Base-by-base conservation (phyloP, 192 early-diverging fungal species). In the Funneliformis geosporum region DNA sequence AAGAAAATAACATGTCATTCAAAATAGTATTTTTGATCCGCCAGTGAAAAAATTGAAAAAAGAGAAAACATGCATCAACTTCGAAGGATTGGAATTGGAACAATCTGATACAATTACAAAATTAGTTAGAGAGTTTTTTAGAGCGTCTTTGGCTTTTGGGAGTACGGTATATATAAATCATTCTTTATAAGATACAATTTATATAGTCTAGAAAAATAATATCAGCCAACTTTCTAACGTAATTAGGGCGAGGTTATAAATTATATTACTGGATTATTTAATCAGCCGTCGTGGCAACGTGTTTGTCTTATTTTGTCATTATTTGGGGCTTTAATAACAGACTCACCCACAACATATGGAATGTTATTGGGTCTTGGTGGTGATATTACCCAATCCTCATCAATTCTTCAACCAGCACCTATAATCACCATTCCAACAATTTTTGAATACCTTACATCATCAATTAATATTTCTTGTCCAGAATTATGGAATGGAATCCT, bases 401-500 rank as follows among this genome's bases (percentile, higher is more conserved):
- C 73, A 0, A n/a, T 64, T n/a, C 42, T 78, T 10, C 76, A 67
- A 55, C 60, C 44, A 18, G 55, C n/a, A 0, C 61, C 38, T 44
- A 21, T 33, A 18, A 43, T 78, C 9, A 68, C 76, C 23, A 78
- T 78, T 47, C 65, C 76, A 46, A n/a, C 47, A 46, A 67, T 78
- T 21, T 62, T 78, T 28, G 27, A 43, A 55, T 66, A 64, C n/a
- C 28, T 78, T 46, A 18, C 46, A 8, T 1, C 25, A 6, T n/a
- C 33, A 28, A 11, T 68, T 28, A 40, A 50, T 23, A 67, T 68
- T 43, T 39, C 60, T 50, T 55, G 11, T 33, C 43, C 27, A 38
- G 33, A 60, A 14, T 78, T 78, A 55, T 88, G 88, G 88, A 82
- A 81, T 23, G 86, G 85, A 39, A 86, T 84, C 5, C 78, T 88